Percentiles rank a stretch among this genome's conserved stretches.
phyloP scores from a whole-genome alignment of 768 basidiomycete genomes.

The Pisolithus orientalis region DNA sequence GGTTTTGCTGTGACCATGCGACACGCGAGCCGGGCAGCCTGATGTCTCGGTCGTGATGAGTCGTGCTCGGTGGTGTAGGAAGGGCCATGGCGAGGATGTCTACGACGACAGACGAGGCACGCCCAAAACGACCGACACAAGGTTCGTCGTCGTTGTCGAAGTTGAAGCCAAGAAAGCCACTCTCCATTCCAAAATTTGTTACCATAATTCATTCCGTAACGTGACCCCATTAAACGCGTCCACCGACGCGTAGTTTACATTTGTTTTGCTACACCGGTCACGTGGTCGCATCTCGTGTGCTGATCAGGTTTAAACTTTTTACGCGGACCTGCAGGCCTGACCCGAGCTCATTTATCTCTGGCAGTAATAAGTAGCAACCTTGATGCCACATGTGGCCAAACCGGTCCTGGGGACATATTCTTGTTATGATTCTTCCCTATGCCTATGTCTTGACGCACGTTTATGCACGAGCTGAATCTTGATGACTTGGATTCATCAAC shows the following conservation, averaged over 20 bases:
- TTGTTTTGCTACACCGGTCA: slow-evolving; percentile 12
- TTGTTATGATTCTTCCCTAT: too few relatives aligned
- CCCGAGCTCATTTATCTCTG: too few relatives aligned
- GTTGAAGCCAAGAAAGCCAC: neutral
- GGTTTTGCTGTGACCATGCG: slow-evolving; percentile 47
- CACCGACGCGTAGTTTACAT: slow-evolving; percentile 35
- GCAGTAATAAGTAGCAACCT: too few relatives aligned
- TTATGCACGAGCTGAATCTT: too few relatives aligned
- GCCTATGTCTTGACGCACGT: too few relatives aligned
- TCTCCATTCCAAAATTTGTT: neutral
- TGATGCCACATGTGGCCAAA: too few relatives aligned
- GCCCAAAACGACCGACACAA: slow-evolving; percentile 5
- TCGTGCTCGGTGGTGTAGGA: slow-evolving; percentile 55
- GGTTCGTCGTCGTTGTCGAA: slow-evolving; percentile 4
- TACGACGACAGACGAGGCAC: slow-evolving; percentile 6
- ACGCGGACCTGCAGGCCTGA: too few relatives aligned
- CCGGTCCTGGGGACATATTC: too few relatives aligned
- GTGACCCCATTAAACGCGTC: slow-evolving; percentile 31
- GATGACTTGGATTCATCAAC: too few relatives aligned
- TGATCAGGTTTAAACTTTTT: neutral
- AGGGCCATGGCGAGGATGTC: slow-evolving; percentile 35
- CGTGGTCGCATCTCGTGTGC: slow-evolving; percentile 8
- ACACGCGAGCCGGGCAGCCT: slow-evolving; percentile 35
- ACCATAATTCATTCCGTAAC: slow-evolving; percentile 22
- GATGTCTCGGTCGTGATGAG: slow-evolving; percentile 52